phyloP scores from a whole-genome alignment of 75 land plant genomes.

The Chamaecyparis obtusa region DNA sequence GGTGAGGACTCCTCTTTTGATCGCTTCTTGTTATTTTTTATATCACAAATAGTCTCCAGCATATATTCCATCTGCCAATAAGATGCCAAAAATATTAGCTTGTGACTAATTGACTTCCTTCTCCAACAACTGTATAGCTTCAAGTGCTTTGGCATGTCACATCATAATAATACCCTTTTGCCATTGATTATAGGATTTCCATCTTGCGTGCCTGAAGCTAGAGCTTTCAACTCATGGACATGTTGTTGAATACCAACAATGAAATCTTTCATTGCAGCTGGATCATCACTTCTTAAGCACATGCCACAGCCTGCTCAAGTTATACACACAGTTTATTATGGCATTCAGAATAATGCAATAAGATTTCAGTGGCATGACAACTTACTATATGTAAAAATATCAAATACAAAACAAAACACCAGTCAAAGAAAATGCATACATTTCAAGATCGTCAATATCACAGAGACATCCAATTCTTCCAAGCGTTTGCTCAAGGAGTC shows the following conservation, averaged over 20 bases:
- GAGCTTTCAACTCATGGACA: slow-evolving; percentile 62
- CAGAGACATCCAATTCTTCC: slow-evolving; percentile 86
- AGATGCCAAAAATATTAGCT: slow-evolving; percentile 1
- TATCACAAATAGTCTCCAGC: slow-evolving; percentile 93
- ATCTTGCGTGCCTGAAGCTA: slow-evolving; percentile 33
- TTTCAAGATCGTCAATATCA: slow-evolving; percentile 73
- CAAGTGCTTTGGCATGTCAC: neutral
- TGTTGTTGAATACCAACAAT: slow-evolving; percentile 67
- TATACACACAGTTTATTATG: neutral
- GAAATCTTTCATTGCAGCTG: slow-evolving; percentile 85
- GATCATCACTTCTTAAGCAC: slow-evolving; percentile 87
- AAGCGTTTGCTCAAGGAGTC: slow-evolving; percentile 65
- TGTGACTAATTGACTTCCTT: neutral
- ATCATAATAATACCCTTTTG: slow-evolving; percentile 59
- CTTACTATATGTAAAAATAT: neutral
- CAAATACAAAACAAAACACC: neutral
- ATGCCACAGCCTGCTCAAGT: slow-evolving; percentile 77
- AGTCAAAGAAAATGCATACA: slow-evolving; percentile 39
- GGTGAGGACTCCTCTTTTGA: slow-evolving; percentile 67
- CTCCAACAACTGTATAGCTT: neutral
- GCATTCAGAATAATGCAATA: slow-evolving; percentile 5
- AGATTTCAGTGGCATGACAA: neutral
- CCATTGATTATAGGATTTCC: slow-evolving; percentile 34
- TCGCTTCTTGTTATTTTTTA: slow-evolving; percentile 89
- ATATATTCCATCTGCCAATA: slow-evolving; percentile 86